Base-by-base conservation (phyloP, 2,329 filamentous ascomycete species). In the Madurella mycetomatis region DNA sequence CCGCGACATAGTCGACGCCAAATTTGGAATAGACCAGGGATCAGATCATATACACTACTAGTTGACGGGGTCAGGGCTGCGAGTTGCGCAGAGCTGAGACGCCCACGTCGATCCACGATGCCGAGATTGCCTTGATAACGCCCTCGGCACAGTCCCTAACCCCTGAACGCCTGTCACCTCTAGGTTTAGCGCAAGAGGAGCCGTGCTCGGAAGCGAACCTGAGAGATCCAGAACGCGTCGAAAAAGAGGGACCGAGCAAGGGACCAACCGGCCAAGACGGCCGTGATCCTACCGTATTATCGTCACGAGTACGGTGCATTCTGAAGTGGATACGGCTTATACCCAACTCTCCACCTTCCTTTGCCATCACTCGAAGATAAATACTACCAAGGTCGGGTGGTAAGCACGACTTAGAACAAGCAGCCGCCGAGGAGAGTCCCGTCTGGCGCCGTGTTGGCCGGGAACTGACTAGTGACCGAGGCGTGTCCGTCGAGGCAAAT, bases 1-100 rank as follows among this genome's bases (percentile, higher is more conserved):
- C 39, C 19, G 17, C 41, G 18, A 30, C 39, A 25, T 54, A 50
- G 52, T 54, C 44, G 40, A 39, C 47, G 47, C 48, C 48, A 44
- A 7, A 55, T 48, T 39, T 25, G 53, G 53, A 34, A 31, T 50
- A 43, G 53, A 16, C 43, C 12, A 16, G 15, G 31, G 48, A 39
- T 48, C 48, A 51, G 48, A 44, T 44, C 43, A 41, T 31, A 37
- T 37, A 31, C 5, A 25, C 17, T 32, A 41, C 47, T 40, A 25
- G 5, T 16, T 17, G 37, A 16, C 43, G 31, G 41, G 44, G 44
- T 12, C 34, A 37, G 31, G 48, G 30, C n/a, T 17, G 25, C 31
- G 32, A n/a, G 31, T 13, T 12, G 17, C 25, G 25, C 8, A 32
- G 47, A 47, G 47, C 48, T 51, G 53, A 47, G 13, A 9, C 11